phyloP scores from a whole-genome alignment of 2,329 filamentous ascomycete genomes.

The Eutypa lata region DNA sequence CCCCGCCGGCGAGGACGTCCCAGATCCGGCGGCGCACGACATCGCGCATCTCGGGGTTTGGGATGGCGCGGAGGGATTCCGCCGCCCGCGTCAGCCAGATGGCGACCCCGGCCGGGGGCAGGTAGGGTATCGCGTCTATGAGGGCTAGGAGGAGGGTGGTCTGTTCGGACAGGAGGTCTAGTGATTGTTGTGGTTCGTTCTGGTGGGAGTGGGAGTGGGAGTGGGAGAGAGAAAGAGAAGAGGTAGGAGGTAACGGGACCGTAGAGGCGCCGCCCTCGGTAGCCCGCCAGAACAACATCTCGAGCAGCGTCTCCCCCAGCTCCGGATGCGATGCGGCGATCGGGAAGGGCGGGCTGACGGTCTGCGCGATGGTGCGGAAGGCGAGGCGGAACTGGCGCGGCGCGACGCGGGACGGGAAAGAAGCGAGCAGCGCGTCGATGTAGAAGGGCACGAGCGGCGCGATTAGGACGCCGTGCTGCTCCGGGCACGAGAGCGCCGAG shows the following conservation, averaged over 20 bases:
- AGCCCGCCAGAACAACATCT: conserved; percentile 69
- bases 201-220: too few relatives aligned
- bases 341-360: conserved; percentile 75
- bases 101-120: conserved; percentile 67
- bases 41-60: conserved; percentile 59
- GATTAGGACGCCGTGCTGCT: conserved; percentile 67
- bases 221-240: conserved; percentile 33
- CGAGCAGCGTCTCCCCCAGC: conserved; percentile 76
- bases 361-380: conserved; percentile 79
- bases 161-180: conserved; percentile 66
- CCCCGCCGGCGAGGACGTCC: conserved; percentile 74
- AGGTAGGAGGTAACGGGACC: conserved; percentile 36
- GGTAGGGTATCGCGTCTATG: conserved; percentile 73
- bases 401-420: conserved; percentile 76
- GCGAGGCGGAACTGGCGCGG: conserved; percentile 84
- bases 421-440: conserved; percentile 73
- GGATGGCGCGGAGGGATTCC: conserved; percentile 61
- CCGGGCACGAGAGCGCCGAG: conserved; percentile 72
- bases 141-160: conserved; percentile 72
- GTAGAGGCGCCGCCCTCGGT: conserved; percentile 48
- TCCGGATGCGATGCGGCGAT: conserved; percentile 71
- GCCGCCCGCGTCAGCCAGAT: conserved; percentile 78
- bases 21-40: conserved; percentile 70
- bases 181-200: conserved; percentile 31
- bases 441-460: conserved; percentile 76